Evolutionary conservation across 345 rosid genomes (phyloP), one percentile per base, ranked within the genome.

Genomic region (Dipteronia sinensis): DNA sequence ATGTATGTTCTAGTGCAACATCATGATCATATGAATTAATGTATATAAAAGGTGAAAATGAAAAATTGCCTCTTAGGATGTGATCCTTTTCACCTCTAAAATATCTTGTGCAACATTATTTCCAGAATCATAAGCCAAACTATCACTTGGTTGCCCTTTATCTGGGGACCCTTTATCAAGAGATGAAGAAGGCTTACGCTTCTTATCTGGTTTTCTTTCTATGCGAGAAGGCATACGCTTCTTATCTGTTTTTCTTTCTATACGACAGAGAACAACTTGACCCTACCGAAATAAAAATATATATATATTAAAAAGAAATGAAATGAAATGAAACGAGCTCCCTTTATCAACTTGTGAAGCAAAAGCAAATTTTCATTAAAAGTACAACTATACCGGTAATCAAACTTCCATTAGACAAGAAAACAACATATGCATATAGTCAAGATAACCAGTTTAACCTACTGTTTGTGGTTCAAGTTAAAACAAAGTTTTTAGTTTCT

Each of bases 301-400:
- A 29, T 27, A 27, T 53, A 31, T 31, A 31, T 6, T 31, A 31
- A 31, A 31, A 31, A 31, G 0, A 3, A 3, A 51, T 7, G 44
- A 53, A 31, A 53, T 3, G 12, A 44, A 42, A 20, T 1, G 3
- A 44, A n/a, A 20, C 12, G 55, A 67, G 71, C n/a, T 44, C 6
- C 23, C 11, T 31, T 31, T 31, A 31, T 31, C 38, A 31, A 27
- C 0, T 13, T 64, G 6, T 64, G 3, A 12, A 29, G 42, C 16
- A 64, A 64, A 64, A 17, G 7, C 19, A 65, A 65, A 65, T 34
- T 66, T 66, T 66, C 69, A 34, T 40, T 40, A n/a, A 42, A 40
- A 17, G 17, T 20, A 17, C 17, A 40, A 13, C 16, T 13, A 31
- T 16, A 29, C 17, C 31, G 16, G 38, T 16, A 13, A 8, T 6